These are phyloP conservation scores for Ulota crispa DNA, from an alignment of 225 moss, liverwort and hornwort species.

Conservation along the genomic window DNA sequence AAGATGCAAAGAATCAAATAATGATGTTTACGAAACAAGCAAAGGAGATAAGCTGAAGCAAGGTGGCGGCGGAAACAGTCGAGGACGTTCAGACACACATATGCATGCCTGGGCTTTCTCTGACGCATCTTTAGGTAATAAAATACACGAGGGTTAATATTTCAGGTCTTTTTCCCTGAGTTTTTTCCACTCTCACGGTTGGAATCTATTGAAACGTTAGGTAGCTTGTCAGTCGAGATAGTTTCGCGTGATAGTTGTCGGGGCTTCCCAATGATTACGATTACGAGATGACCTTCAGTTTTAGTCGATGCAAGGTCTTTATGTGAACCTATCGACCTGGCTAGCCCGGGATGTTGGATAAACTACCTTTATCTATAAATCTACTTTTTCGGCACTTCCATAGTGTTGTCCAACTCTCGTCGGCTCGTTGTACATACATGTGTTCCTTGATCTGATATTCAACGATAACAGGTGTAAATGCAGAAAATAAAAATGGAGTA, in stretches of 20 bases:
- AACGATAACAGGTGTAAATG: constrained; percentile 10
- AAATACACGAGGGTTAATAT: neutral
- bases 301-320: neutral
- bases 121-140: constrained; percentile 31
- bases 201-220: constrained; percentile 3
- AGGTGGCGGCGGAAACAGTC: constrained; percentile 29
- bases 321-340: constrained; percentile 2
- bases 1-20: constrained; percentile 36
- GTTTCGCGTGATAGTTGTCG: neutral
- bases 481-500: constrained; percentile 24
- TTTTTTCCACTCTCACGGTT: neutral
- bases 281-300: neutral
- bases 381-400: neutral
- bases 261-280: neutral
- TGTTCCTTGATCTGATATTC: neutral
- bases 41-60: constrained; percentile 38
- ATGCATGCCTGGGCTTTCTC: constrained; percentile 46
- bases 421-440: neutral
- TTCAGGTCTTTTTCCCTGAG: neutral
- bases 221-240: constrained; percentile 3
- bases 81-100: constrained; percentile 28
- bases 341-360: neutral
- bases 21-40: constrained; percentile 24
- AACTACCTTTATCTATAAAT: neutral
- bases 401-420: neutral